These are phyloP conservation scores for Sarocladium kiliense DNA, from an alignment of 2,329 filamentous ascomycete species.

Conservation along the genomic window DNA sequence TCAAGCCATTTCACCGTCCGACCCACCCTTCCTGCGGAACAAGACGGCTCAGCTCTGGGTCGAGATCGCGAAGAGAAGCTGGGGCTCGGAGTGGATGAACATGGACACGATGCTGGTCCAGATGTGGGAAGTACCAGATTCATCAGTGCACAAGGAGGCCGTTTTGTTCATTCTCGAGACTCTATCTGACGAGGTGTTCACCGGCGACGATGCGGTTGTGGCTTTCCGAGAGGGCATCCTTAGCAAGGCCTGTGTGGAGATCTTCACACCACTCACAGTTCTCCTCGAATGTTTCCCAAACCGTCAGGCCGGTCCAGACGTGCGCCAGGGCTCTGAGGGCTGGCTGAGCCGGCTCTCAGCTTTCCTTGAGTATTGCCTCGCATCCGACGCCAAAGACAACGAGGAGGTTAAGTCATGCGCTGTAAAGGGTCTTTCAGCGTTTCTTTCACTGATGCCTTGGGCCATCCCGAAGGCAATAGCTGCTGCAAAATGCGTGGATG, in stretches of 20 bases:
- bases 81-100: slow-evolving; percentile 88
- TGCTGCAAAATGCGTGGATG: slow-evolving; percentile 62
- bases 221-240: slow-evolving; percentile 77
- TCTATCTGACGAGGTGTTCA: slow-evolving; percentile 90
- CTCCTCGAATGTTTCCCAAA: slow-evolving; percentile 72
- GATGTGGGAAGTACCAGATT: slow-evolving; percentile 70
- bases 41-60: slow-evolving; percentile 95
- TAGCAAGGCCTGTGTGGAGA: slow-evolving; percentile 86
- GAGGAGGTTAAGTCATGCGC: slow-evolving; percentile 65
- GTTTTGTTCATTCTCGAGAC: slow-evolving; percentile 86
- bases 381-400: slow-evolving; percentile 58
- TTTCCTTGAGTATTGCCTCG: slow-evolving; percentile 69
- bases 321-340: slow-evolving; percentile 76
- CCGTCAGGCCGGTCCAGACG: slow-evolving; percentile 60
- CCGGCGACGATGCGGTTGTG: slow-evolving; percentile 81
- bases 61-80: slow-evolving; percentile 86
- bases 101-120: slow-evolving; percentile 83
- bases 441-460: slow-evolving; percentile 81
- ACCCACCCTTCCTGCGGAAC: slow-evolving; percentile 81
- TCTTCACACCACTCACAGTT: slow-evolving; percentile 77
- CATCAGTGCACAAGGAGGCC: slow-evolving; percentile 67
- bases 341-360: slow-evolving; percentile 77
- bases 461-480: slow-evolving; percentile 77
- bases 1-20: slow-evolving; percentile 61
- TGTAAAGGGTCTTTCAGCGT: slow-evolving; percentile 69